phyloP scores from a whole-genome alignment of 192 early-diverging fungal genomes.

The Chytriomyces sp. region DNA sequence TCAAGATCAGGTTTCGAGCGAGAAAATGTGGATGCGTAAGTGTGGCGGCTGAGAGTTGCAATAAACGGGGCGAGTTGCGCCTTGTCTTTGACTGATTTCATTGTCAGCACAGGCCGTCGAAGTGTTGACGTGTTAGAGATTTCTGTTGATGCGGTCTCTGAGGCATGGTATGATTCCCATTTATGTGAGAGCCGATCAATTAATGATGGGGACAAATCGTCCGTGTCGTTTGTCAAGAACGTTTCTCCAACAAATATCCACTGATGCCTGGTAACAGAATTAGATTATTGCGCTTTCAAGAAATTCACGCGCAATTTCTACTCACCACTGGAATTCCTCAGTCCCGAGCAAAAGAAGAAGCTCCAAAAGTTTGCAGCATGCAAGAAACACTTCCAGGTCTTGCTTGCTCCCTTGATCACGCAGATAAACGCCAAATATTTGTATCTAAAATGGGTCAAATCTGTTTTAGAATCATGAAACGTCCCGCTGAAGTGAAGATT shows the following conservation, averaged over 20 bases:
- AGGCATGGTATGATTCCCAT: slow-evolving; percentile 5
- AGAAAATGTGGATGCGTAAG: slow-evolving; percentile 75
- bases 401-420: slow-evolving; percentile 56
- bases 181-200: slow-evolving; percentile 40
- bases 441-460: slow-evolving; percentile 55
- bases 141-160: not conserved
- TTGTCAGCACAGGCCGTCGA: slow-evolving; percentile 79
- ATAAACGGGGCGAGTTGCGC: slow-evolving; percentile 80
- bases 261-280: slow-evolving; percentile 68
- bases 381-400: slow-evolving; percentile 73
- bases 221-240: slow-evolving; percentile 67
- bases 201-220: slow-evolving; percentile 40
- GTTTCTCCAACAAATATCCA: slow-evolving; percentile 95
- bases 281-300: not conserved
- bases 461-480: not conserved
- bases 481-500: slow-evolving; percentile 23
- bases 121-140: slow-evolving; percentile 36
- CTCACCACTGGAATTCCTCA: slow-evolving; percentile 85
- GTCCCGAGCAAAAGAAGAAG: slow-evolving; percentile 77
- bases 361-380: slow-evolving; percentile 89
- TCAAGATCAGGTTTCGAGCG: slow-evolving; percentile 74
- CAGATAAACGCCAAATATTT: slow-evolving; percentile 68
- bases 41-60: slow-evolving; percentile 72
- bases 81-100: slow-evolving; percentile 68
- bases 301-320: not conserved